A percentile compares a stretch with the other conserved stretches of the same genome.
These are phyloP conservation scores for Candida tropicalis DNA, from an alignment of 1,139 yeast genomes.

Conservation along the genomic window DNA sequence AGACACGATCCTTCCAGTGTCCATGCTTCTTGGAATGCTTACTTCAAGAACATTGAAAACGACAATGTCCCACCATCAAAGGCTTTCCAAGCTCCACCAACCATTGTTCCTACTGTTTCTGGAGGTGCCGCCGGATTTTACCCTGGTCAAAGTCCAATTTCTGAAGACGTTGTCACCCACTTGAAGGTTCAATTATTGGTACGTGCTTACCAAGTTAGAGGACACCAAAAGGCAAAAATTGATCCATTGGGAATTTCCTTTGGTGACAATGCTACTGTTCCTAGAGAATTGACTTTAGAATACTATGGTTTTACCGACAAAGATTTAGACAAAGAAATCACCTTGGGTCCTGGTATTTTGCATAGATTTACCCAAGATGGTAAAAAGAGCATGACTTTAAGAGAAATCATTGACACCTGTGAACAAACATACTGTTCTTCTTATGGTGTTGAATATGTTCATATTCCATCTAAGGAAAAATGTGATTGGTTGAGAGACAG, in stretches of 20 bases:
- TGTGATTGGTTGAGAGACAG: slow-evolving; percentile 99
- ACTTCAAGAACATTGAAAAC: slow-evolving; percentile 85
- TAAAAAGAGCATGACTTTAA: slow-evolving; percentile 64
- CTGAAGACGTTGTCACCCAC: slow-evolving; percentile 79
- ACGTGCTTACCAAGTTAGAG: slow-evolving; percentile 98
- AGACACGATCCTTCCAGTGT: slow-evolving; percentile 85
- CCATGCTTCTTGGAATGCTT: slow-evolving; percentile 95
- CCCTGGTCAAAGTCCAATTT: slow-evolving; percentile 45
- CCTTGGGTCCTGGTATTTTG: slow-evolving; percentile 95
- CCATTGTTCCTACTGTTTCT: slow-evolving; percentile 72
- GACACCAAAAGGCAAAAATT: slow-evolving; percentile 92
- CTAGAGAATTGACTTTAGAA: slow-evolving; percentile 88
- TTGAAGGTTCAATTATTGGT: slow-evolving; percentile 94
- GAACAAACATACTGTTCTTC: slow-evolving; percentile 85
- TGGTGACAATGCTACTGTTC: slow-evolving; percentile 65
- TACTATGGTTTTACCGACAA: slow-evolving; percentile 88
- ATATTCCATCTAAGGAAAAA: slow-evolving; percentile 91
- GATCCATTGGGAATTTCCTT: slow-evolving; percentile 92
- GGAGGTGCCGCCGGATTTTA: slow-evolving; percentile 67
- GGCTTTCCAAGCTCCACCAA: slow-evolving; percentile 92
- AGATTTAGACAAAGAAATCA: slow-evolving; percentile 81
- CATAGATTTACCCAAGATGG: slow-evolving; percentile 85
- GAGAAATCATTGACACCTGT: slow-evolving; percentile 76
- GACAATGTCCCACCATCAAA: slow-evolving; percentile 67
- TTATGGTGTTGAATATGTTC: slow-evolving; percentile 94